Conservation (phyloP, 2,329 filamentous ascomycete genomes). For the Diaporthe citrichinensis region DNA sequence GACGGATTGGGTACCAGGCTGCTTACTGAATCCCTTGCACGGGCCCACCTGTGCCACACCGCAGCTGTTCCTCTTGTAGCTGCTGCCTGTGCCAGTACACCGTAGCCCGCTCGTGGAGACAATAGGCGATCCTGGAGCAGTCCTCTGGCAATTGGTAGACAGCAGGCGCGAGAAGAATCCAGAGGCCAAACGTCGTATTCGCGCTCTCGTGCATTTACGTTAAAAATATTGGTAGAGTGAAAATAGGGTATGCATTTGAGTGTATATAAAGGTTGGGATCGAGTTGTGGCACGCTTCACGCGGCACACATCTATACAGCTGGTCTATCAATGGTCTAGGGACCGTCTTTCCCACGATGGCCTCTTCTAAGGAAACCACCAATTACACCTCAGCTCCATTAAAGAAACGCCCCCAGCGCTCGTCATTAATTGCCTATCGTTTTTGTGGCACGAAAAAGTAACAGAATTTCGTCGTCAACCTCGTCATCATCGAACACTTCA, state of each 20-base stretch:
- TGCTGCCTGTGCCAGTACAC: background rate
- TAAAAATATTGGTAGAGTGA: background rate
- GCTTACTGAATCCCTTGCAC: background rate
- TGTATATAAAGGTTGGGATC: background rate
- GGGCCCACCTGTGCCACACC: background rate
- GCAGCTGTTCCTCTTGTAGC: background rate
- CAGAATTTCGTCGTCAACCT: background rate
- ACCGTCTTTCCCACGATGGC: slow-evolving; percentile 1
- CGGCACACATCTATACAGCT: slow-evolving; percentile 11
- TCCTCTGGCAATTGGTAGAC: background rate
- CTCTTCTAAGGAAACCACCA: background rate
- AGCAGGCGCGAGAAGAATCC: background rate
- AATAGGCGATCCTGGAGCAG: too few species aligned
- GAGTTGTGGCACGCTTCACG: background rate
- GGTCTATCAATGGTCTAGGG: slow-evolving; percentile 18
- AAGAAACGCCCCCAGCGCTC: slow-evolving; percentile 8
- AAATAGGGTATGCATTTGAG: background rate
- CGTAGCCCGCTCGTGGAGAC: background rate
- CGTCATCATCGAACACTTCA: background rate
- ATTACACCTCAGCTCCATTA: slow-evolving; percentile 20
- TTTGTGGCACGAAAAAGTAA: background rate
- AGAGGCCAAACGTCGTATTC: background rate
- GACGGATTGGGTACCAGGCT: background rate
- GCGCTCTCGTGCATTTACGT: background rate
- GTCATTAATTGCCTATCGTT: slow-evolving; percentile 12